Evolutionary conservation across 2,329 filamentous ascomycete genomes (phyloP), one percentile per base, ranked within the genome.

Genomic region (Alternaria gaisen): DNA sequence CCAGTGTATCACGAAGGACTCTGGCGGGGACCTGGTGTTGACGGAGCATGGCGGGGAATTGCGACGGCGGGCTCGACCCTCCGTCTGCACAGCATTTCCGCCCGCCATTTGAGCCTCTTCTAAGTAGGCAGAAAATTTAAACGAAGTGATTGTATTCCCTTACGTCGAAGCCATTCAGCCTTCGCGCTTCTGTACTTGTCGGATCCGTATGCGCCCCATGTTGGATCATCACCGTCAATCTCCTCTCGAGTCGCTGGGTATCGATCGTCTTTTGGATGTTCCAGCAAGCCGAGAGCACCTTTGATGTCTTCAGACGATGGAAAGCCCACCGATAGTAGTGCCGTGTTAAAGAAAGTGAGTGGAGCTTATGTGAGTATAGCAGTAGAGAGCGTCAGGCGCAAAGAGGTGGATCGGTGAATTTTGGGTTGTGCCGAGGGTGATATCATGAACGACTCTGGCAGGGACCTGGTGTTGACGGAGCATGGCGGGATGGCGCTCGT

Each of bases 291-390:
- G 18, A 61, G 68, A 26, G 73, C 73, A 36, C 60, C 55, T n/a
- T 71, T 61, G 20, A 77, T 65, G 20, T 70, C 63, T 11, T 48
- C 50, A 34, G 86, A 80, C 1, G 83, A 78, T 10, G 91, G 90
- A 36, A n/a, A n/a, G 40, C 40, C 16, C 16, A 20, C 28, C 12
- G 38, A 22, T 11, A 16, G 18, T 32, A 34, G 38, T n/a, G 26
- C 34, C 24, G 38, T 18, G 38, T 12, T 9, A 30, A 30, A 24
- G 51, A 28, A 34, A 12, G 46, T 50, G 32, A 50, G 20, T 22
- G 32, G 43, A 44, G 48, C 10, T 22, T n/a, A 20, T 24, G 40
- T 18, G 41, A 26, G 26, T 50, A 24, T 8, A 52, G 28, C 42
- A 18, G 16, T 5, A 22, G 38, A 44, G 38, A 12, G 51, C 14